These are phyloP conservation scores for Cinnamomum micranthum DNA, from an alignment of 164 flowering plant genomes.

Conservation along the genomic window DNA sequence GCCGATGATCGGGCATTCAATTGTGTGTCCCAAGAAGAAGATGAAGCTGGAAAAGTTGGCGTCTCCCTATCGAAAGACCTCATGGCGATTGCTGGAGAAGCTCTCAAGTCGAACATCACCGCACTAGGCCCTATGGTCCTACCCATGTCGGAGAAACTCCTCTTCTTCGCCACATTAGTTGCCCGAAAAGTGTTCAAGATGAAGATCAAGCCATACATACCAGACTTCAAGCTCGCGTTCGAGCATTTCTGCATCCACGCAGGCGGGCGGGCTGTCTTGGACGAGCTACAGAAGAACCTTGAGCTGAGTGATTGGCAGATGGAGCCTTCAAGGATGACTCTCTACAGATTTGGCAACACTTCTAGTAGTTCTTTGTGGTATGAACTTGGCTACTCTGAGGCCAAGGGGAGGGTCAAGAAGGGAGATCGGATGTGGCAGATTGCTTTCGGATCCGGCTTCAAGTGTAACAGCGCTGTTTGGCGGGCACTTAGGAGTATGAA, in stretches of 20 bases:
- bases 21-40: constrained; percentile 41
- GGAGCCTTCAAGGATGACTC: constrained; percentile 86
- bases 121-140: constrained; percentile 80
- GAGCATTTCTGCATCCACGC: constrained; percentile 59
- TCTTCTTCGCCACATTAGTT: constrained; percentile 64
- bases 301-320: constrained; percentile 74
- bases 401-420: constrained; percentile 50
- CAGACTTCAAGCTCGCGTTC: not conserved
- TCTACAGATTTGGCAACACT: constrained; percentile 64
- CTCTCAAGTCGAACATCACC: constrained; percentile 78
- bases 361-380: constrained; percentile 82
- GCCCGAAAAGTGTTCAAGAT: constrained; percentile 58
- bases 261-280: constrained; percentile 81
- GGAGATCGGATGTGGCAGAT: constrained; percentile 76
- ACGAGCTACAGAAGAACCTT: constrained; percentile 71
- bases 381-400: constrained; percentile 36
- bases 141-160: constrained; percentile 76
- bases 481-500: constrained; percentile 51
- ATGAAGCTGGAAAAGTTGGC: constrained; percentile 4
- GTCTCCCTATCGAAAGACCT: constrained; percentile 33
- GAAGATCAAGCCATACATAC: constrained; percentile 83
- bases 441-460: constrained; percentile 76
- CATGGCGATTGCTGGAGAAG: constrained; percentile 88
- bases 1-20: constrained; percentile 33
- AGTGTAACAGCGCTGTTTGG: constrained; percentile 85